These are phyloP conservation scores for Eutrema japonicum DNA, from an alignment of 345 rosid genomes.

Conservation along the genomic window DNA sequence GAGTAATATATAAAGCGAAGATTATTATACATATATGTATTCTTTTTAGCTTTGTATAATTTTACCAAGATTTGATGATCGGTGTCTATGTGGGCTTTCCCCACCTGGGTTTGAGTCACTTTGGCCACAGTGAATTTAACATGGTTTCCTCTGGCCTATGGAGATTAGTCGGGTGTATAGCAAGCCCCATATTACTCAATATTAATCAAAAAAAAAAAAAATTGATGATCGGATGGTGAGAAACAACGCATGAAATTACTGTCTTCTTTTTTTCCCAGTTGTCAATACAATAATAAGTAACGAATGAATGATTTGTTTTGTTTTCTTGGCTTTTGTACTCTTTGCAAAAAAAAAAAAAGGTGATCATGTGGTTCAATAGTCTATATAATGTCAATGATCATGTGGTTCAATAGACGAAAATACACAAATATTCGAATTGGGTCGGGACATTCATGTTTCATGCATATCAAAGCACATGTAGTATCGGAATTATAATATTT, in stretches of 20 bases:
- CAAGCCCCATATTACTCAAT: too few species aligned
- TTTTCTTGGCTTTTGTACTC: background rate
- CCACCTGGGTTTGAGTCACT: too few species aligned
- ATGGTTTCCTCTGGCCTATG: too few species aligned
- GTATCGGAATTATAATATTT: background rate
- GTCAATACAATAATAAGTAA: background rate
- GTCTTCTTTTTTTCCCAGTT: background rate
- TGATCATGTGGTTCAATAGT: conserved; percentile 34
- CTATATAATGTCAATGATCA: conserved; percentile 40
- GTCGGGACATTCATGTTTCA: conserved; percentile 35
- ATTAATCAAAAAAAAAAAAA: too few species aligned
- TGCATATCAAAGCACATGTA: conserved; percentile 40
- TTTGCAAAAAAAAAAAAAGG: background rate
- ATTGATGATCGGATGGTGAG: too few species aligned
- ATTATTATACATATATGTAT: too few species aligned
- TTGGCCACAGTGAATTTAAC: too few species aligned
- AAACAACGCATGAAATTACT: background rate
- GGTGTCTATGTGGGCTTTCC: too few species aligned
- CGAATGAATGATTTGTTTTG: background rate
- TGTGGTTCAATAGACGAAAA: conserved; percentile 32
- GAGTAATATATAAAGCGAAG: too few species aligned
- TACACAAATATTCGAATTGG: conserved; percentile 32
- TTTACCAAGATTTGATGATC: background rate
- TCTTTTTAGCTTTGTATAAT: background rate
- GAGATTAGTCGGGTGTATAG: too few species aligned